Base-by-base conservation (phyloP, 2,329 filamentous ascomycete genomes). In the Lachnellula hyalina region DNA sequence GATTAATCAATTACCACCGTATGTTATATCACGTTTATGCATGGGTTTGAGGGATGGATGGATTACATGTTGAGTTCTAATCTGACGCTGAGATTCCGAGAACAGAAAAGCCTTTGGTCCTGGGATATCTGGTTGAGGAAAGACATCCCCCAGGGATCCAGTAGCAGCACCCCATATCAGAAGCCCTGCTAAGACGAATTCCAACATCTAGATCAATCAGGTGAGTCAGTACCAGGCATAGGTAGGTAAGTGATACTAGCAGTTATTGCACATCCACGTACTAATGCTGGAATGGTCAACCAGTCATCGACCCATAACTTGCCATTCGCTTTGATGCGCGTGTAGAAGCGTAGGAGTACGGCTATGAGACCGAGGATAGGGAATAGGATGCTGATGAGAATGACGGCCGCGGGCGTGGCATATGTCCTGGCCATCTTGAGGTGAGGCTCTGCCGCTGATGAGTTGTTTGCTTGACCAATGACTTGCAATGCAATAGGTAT, bases 351-450 rank as follows among this genome's bases (percentile, higher is more conserved):
- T 7, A 50, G 32, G 17, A 38, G 8, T 8, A 42, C 48, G 15
- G 35, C 34, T 28, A 42, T 50, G 15, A 41, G 17, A 19, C 48
- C 48, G 19, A 50, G 48, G 32, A 50, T 23, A 4, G 36, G 36
- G 28, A 50, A 50, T 35, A 50, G 2, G 15, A 50, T 8, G 36
- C 36, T 42, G 36, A 50, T 42, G 14, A 42, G 35, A 41, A 42
- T 15, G 2, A 50, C n/a, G n/a, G 48, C 48, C 14, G 48, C 36
- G 15, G 48, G 23, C 11, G 48, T 50, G 4, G 48, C 48, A 11
- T 50, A 50, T 32, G 48, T 50, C 42, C 36, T 50, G 14, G 48
- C 17, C 48, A 50, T 50, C 23, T 9, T 41, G 35, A 17, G 21
- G 28, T 9, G 28, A 28, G 28, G 28, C 28, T 28, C 28, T 8